These are phyloP conservation scores for Acacia acuminata DNA, from an alignment of 306 rosid genomes.

Conservation along the genomic window DNA sequence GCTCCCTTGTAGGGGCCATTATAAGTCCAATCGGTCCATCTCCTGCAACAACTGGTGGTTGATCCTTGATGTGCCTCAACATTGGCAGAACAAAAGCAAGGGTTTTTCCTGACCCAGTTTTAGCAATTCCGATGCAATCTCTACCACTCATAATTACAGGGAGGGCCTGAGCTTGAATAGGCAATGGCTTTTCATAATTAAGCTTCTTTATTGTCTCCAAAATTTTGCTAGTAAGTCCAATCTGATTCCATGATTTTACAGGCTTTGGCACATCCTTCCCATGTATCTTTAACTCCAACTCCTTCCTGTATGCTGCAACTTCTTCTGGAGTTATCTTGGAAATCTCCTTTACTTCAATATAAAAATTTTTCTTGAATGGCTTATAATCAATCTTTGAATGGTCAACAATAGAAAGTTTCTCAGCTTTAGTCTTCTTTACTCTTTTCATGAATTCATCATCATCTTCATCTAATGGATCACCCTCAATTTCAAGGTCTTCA, in stretches of 20 bases:
- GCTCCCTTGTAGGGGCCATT: slow-evolving; percentile 97
- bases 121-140: slow-evolving; percentile 92
- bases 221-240: slow-evolving; percentile 87
- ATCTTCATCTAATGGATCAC: slow-evolving; percentile 70
- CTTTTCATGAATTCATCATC: slow-evolving; percentile 95
- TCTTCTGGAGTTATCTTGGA: slow-evolving; percentile 65
- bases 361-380: slow-evolving; percentile 71
- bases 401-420: slow-evolving; percentile 90
- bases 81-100: slow-evolving; percentile 93
- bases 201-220: slow-evolving; percentile 84
- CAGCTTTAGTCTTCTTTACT: slow-evolving; percentile 94
- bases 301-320: slow-evolving; percentile 71
- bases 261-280: slow-evolving; percentile 99
- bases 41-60: slow-evolving; percentile 83
- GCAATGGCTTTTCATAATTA: slow-evolving; percentile 81
- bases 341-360: slow-evolving; percentile 81
- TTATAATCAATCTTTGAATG: slow-evolving; percentile 88
- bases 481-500: slow-evolving; percentile 67
- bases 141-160: slow-evolving; percentile 94
- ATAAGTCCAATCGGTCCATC: slow-evolving; percentile 96
- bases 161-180: slow-evolving; percentile 93
- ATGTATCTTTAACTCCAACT: slow-evolving; percentile 88
- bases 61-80: slow-evolving; percentile 99
- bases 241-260: slow-evolving; percentile 86
- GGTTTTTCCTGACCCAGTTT: slow-evolving; percentile 98